A percentile compares a stretch with the other conserved stretches of the same genome.
Evolutionary conservation across 139 green algal species (phyloP).

Genomic region (Spirogloea muscicola): DNA sequence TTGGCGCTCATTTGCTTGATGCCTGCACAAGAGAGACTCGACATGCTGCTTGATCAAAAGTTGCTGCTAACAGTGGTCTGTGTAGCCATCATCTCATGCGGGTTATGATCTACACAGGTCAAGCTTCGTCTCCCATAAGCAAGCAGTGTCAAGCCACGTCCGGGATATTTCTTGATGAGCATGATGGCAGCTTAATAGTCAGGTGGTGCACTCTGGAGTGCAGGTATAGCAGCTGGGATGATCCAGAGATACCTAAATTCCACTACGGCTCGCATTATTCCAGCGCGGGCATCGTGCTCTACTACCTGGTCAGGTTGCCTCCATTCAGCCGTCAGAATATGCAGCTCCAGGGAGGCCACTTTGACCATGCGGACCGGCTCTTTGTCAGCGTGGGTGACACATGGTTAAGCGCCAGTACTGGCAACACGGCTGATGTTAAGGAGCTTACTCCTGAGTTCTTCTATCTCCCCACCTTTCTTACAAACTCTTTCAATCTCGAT

Average conservation of each 20-base stretch:
- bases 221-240: slow-evolving; percentile 47
- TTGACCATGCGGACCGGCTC: slow-evolving; percentile 58
- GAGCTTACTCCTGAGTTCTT: slow-evolving; percentile 98
- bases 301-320: slow-evolving; percentile 55
- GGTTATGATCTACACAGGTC: too few relatives aligned
- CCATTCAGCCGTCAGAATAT: slow-evolving; percentile 50
- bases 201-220: too few relatives aligned
- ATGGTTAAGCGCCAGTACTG: slow-evolving; percentile 41
- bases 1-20: too few relatives aligned
- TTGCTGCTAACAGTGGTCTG: too few relatives aligned
- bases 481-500: slow-evolving; percentile 51
- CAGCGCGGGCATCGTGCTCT: slow-evolving; percentile 52
- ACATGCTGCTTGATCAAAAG: too few relatives aligned
- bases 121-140: too few relatives aligned
- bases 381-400: slow-evolving; percentile 49
- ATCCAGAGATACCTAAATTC: slow-evolving; percentile 51
- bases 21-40: too few relatives aligned
- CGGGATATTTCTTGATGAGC: too few relatives aligned
- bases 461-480: slow-evolving; percentile 54
- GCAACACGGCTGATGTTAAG: slow-evolving; percentile 82
- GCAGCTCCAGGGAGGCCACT: slow-evolving; percentile 54
- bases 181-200: too few relatives aligned
- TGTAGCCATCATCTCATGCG: too few relatives aligned
- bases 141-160: too few relatives aligned
- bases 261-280: slow-evolving; percentile 63